Evolutionary conservation across 1,284 basidiomycete genomes (phyloP).

Genomic region (Cryptococcus sp.): DNA sequence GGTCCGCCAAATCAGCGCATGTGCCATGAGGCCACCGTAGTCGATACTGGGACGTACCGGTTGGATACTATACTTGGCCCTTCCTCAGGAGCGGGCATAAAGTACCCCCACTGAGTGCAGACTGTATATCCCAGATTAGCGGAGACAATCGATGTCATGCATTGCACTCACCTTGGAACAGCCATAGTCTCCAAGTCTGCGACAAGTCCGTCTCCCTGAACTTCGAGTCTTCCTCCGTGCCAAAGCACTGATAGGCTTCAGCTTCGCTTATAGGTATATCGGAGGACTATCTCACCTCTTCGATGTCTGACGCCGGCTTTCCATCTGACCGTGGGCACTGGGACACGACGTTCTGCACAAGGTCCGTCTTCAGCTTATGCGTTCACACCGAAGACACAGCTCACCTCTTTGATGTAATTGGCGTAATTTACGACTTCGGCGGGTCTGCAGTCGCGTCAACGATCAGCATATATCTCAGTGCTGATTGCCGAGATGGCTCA

Average conservation of each 20-base stretch:
- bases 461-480: not conserved
- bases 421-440: conserved; percentile 71
- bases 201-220: conserved; percentile 66
- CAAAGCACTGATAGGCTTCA: conserved; percentile 69
- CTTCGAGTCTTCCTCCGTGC: conserved; percentile 68
- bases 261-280: not conserved
- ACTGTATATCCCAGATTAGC: conserved; percentile 21
- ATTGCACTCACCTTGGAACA: conserved; percentile 64
- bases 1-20: not conserved
- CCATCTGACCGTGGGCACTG: conserved; percentile 59
- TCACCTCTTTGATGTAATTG: conserved; percentile 68
- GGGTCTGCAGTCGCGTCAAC: conserved; percentile 26
- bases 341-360: conserved; percentile 62
- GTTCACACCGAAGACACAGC: conserved; percentile 12
- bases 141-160: not conserved
- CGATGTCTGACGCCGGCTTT: conserved; percentile 54
- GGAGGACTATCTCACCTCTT: conserved; percentile 58
- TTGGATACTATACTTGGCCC: conserved; percentile 44
- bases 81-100: conserved; percentile 54
- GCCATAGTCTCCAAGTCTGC: conserved; percentile 81
- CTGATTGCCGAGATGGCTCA: conserved; percentile 18
- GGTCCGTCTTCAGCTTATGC: not conserved
- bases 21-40: not conserved
- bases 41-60: conserved; percentile 28
- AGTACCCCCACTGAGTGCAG: conserved; percentile 94